Base-by-base conservation (phyloP, 2,329 filamentous ascomycete genomes). In the Trichoderma aggressivum region DNA sequence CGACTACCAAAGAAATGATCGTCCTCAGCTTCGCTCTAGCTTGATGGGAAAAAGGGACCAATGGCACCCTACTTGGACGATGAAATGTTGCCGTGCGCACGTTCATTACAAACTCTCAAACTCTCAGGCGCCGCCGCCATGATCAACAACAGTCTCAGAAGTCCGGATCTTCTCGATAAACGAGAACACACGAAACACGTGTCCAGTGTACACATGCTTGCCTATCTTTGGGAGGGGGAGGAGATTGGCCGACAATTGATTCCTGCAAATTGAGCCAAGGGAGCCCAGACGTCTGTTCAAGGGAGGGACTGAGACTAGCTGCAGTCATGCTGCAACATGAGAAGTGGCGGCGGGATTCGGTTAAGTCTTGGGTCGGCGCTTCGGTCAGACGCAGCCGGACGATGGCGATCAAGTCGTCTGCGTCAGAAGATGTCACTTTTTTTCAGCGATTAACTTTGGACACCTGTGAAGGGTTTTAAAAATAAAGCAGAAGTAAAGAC, bases 1-100 rank as follows among this genome's bases (percentile, higher is more conserved):
- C 89, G 87, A 79, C 81, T 91, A 73, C 79, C 83, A 11, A 90
- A 87, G 81, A 90, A 88, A 79, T 89, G 79, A 84, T 71, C 10
- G 21, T 16, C 3, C 10, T 43, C 47, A 34, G 18, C 61, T 50
- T 36, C 32, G 28, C n/a, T 7, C 12, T 7, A 28, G 26, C n/a
- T 34, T 4, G 28, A 53, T 28, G 18, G 39, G 3, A 34, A 21
- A 26, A 7, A 11, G 11, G 30, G 10, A 7, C 39, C 18, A 24
- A 50, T n/a, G 10, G 18, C n/a, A 50, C 43, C 43, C 39, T 43
- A n/a, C 16, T 43, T 43, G 5, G 39, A 43, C 43, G n/a, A 34
- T 28, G 28, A n/a, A n/a, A 34, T 21, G 28, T 2, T 28, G 32
- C 16, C 43, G n/a, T n/a, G n/a, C n/a, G 43, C 43, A 43, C 39